Evolutionary conservation across 2,329 filamentous ascomycete species (phyloP).

Genomic region (Huntiella abstrusa): DNA sequence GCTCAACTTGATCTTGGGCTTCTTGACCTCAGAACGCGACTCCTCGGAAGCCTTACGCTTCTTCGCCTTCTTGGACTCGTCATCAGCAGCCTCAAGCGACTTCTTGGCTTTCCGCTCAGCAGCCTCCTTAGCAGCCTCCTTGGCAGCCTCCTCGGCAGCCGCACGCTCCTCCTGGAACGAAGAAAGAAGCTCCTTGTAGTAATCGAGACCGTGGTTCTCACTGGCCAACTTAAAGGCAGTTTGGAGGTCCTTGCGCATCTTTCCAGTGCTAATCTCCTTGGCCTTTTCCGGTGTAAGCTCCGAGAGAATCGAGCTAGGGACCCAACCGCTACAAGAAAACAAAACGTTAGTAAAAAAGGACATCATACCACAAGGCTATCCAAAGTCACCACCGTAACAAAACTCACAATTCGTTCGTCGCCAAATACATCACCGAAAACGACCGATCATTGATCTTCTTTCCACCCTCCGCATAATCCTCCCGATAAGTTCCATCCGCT

Average conservation of each 20-base stretch:
- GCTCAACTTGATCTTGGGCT: conserved; percentile 50
- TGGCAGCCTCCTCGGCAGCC: conserved; percentile 31
- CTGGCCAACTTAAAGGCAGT: conserved; percentile 65
- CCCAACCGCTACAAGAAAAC: conserved; percentile 54
- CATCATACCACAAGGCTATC: background rate
- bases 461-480: conserved; percentile 72
- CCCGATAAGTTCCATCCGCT: conserved; percentile 68
- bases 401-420: conserved; percentile 93
- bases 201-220: conserved; percentile 55
- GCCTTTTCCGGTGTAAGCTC: conserved; percentile 60
- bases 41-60: conserved; percentile 79
- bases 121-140: conserved; percentile 19
- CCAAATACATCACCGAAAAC: conserved; percentile 87
- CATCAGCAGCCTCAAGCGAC: conserved; percentile 30
- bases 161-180: conserved; percentile 48
- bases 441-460: conserved; percentile 71
- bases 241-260: conserved; percentile 62
- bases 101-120: conserved; percentile 22
- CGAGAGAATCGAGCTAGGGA: conserved; percentile 63
- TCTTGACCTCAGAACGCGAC: conserved; percentile 38
- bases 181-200: conserved; percentile 67
- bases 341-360: too few relatives aligned
- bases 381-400: background rate
- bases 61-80: conserved; percentile 49
- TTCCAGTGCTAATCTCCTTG: conserved; percentile 48